A percentile compares a stretch with the other conserved stretches of the same genome.
Evolutionary conservation across 169 alveolate genomes (phyloP).

Genomic region (Plasmodium knowlesi): DNA sequence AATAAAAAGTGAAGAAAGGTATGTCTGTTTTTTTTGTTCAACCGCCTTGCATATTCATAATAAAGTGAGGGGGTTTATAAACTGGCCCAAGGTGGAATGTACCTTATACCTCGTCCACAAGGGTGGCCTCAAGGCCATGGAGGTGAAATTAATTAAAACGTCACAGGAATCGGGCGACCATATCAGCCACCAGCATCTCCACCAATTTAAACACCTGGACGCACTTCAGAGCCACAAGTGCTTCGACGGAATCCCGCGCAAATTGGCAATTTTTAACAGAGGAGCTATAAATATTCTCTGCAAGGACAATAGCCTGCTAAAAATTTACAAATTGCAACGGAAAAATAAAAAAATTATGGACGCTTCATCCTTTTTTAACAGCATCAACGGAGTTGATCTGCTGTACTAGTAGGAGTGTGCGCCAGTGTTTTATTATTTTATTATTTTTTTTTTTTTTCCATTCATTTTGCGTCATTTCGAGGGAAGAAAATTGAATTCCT

Average conservation of each 20-base stretch:
- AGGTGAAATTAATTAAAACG: slow-evolving; percentile 56
- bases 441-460: neutral
- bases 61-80: slow-evolving; percentile 57
- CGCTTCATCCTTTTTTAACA: slow-evolving; percentile 38
- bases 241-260: slow-evolving; percentile 51
- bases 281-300: slow-evolving; percentile 32
- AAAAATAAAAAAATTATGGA: slow-evolving; percentile 66
- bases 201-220: neutral
- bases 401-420: slow-evolving; percentile 13
- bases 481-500: neutral
- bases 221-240: slow-evolving; percentile 19
- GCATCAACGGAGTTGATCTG: slow-evolving; percentile 22
- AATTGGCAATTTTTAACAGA: slow-evolving; percentile 16
- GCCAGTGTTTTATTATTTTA: neutral
- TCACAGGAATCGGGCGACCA: neutral
- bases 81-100: slow-evolving; percentile 71
- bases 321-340: slow-evolving; percentile 50
- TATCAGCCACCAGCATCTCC: neutral
- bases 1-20: slow-evolving; percentile 63
- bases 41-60: slow-evolving; percentile 42
- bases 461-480: neutral
- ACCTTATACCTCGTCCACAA: slow-evolving; percentile 36
- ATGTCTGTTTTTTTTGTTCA: slow-evolving; percentile 54
- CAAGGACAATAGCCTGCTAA: slow-evolving; percentile 34
- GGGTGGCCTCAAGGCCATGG: neutral